These are phyloP conservation scores for Neopestalotiopsis clavispora DNA, from an alignment of 2,329 filamentous ascomycete species.

Conservation along the genomic window DNA sequence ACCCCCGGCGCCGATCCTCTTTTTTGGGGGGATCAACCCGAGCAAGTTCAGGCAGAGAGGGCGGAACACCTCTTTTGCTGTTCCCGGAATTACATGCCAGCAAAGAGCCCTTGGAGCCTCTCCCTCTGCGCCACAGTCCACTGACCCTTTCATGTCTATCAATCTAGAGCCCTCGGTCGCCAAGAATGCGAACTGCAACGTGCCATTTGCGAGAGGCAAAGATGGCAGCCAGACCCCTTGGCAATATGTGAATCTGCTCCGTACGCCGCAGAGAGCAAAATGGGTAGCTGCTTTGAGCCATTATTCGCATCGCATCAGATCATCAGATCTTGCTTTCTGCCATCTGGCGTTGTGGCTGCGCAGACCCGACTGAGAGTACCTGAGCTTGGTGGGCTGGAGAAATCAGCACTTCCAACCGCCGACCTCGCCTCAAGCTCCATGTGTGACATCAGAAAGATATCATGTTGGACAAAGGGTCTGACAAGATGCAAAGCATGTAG, in stretches of 20 bases:
- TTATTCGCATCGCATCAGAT: neutral
- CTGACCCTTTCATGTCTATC: constrained; percentile 12
- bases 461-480: neutral
- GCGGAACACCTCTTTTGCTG: neutral
- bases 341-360: neutral
- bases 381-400: neutral
- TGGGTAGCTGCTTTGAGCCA: neutral
- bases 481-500: neutral
- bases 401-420: neutral
- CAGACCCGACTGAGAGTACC: neutral
- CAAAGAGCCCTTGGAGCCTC: neutral
- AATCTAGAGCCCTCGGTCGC: neutral
- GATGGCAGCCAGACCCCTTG: neutral
- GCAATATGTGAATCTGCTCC: neutral
- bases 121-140: neutral
- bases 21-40: neutral
- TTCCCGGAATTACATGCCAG: neutral
- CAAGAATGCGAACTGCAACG: neutral
- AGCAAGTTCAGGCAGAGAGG: too few relatives aligned
- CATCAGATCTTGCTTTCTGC: neutral
- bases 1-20: neutral
- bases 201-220: neutral
- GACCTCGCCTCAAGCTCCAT: neutral
- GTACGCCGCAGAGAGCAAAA: neutral
- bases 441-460: neutral